phyloP scores from a whole-genome alignment of 2,329 filamentous ascomycete species.

The Didymosphaeria variabile region DNA sequence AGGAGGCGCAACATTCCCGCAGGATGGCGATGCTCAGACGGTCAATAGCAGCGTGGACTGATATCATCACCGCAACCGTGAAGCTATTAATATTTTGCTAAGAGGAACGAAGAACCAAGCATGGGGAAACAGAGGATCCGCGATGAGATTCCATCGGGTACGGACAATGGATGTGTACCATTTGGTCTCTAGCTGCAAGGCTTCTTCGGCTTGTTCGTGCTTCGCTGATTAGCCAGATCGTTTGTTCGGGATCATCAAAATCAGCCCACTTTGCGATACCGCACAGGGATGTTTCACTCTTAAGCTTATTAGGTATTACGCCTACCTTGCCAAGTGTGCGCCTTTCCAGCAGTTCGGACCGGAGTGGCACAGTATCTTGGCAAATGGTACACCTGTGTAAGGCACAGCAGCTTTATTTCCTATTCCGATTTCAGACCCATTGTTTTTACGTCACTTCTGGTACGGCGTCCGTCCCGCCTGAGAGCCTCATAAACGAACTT shows the following conservation, averaged over 20 bases:
- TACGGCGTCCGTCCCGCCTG: not conserved
- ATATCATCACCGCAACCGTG: not conserved
- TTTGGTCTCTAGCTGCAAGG: not conserved
- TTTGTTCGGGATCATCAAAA: not conserved
- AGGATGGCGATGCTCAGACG: conserved; percentile 13
- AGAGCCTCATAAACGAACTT: not conserved
- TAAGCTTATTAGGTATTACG: not conserved
- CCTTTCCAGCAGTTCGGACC: not conserved
- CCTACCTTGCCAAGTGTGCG: not conserved
- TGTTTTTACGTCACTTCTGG: not conserved
- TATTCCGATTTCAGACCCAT: not conserved
- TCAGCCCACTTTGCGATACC: not conserved
- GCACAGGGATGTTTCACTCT: not conserved
- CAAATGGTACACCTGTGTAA: not conserved
- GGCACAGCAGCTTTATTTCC: not conserved
- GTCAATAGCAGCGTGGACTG: too few relatives aligned
- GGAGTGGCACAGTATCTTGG: conserved; percentile 9
- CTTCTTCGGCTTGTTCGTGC: not conserved
- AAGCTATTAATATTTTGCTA: not conserved
- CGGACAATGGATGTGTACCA: too few relatives aligned
- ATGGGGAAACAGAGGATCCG: not conserved
- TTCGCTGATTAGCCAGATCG: not conserved
- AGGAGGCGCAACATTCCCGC: conserved; percentile 66
- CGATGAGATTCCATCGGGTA: not conserved
- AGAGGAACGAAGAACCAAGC: not conserved